Evolutionary conservation across 768 basidiomycete genomes (phyloP), one percentile per base, ranked within the genome.

Genomic region (Podaxis sp.): DNA sequence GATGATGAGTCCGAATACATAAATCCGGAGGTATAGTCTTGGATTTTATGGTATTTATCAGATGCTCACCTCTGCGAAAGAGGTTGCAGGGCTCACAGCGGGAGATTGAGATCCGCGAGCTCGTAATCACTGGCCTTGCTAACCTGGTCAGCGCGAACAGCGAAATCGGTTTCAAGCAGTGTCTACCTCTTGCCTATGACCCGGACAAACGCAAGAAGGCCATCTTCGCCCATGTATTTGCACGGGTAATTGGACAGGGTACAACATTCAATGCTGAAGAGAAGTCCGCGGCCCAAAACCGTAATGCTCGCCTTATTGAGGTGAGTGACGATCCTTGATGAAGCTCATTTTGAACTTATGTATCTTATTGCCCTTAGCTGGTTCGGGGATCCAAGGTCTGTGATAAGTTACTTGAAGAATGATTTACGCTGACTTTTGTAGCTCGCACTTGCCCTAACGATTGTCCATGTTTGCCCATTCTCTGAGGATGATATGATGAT

Each of bases 111-210:
- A 75, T 93, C 44, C 85, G 89, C 13, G 89, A 93, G 63, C 77
- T 92, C 15, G 87, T 93, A 48, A 90, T 96, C 63, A 83, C 86
- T 4, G 92, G 90, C 1, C 82, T 96, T 6, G 84, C 93, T 0
- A 88, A 94, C 64, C 79, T 96, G 5, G 87, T 96, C 60, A 84
- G 82, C 38, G 85, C 93, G 12, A 96, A 96, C 70, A 87, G 91
- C 15, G 92, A 95, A 69, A 89, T 86, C 67, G 95, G 93, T 4
- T 87, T 96, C 70, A 95, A 94, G 72, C 92, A 96, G 71, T 94
- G 90, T 68, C 83, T 96, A 22, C 77, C 87, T 4, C 79, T 92
- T 63, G 92, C 90, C 1, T 94, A 93, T 67, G 88, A 92, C 68
- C 72, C 78, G 22, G 90, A 95, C 69, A 76, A 81, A 26, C 76